Evolutionary conservation across 192 early-diverging fungal genomes (phyloP).

Genomic region (Mortierella claussenii): DNA sequence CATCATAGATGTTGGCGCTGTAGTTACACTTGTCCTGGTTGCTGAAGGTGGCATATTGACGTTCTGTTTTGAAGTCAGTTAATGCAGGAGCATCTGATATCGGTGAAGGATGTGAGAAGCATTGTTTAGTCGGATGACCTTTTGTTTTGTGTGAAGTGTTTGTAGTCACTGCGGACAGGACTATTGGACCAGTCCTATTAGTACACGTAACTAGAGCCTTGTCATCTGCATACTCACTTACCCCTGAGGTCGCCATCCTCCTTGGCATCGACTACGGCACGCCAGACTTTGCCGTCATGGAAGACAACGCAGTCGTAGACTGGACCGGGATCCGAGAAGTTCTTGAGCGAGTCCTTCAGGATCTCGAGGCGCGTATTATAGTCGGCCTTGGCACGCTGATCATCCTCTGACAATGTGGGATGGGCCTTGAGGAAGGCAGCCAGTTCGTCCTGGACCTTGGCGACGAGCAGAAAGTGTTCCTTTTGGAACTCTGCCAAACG

Average conservation of each 20-base stretch:
- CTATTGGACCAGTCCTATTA: no score
- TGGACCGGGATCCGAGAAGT: conserved; percentile 82
- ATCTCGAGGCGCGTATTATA: conserved; percentile 72
- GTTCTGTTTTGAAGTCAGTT: conserved; percentile 79
- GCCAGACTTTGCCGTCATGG: conserved; percentile 90
- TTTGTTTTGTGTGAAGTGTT: no score
- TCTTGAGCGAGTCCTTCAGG: conserved; percentile 66
- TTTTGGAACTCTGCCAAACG: conserved; percentile 58
- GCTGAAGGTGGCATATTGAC: conserved; percentile 78
- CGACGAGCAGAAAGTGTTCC: conserved; percentile 57
- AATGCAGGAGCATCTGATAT: conserved; percentile 62
- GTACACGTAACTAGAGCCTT: no score
- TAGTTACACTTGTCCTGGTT: conserved; percentile 86
- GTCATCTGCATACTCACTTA: conserved; percentile 35
- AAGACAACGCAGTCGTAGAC: conserved; percentile 87
- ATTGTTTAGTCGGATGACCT: conserved; percentile 3
- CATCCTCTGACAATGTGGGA: conserved; percentile 48
- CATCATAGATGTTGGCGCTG: conserved; percentile 94
- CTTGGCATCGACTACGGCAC: conserved; percentile 81
- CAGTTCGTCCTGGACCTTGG: conserved; percentile 56
- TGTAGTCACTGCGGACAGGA: no score
- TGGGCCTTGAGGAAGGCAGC: conserved; percentile 60
- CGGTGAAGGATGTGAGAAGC: background rate
- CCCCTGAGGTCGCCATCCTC: conserved; percentile 81
- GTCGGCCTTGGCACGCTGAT: conserved; percentile 63